Evolutionary conservation across 1,284 basidiomycete species (phyloP), one percentile per base, ranked within the genome.

Genomic region (Inonotus hispidus): DNA sequence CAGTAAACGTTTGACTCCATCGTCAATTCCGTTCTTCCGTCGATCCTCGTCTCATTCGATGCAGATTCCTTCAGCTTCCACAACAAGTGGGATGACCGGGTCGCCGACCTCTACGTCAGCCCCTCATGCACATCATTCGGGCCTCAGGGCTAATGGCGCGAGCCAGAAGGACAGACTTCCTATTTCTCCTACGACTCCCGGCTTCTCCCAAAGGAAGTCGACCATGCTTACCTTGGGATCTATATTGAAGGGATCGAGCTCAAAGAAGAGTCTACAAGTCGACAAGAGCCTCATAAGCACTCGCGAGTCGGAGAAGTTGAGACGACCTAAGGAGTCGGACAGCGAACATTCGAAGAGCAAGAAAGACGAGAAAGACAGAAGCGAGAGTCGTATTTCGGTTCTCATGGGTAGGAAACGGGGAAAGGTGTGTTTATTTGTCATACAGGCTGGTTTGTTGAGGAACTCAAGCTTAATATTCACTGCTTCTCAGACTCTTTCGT

Each of bases 11-110:
- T 83, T 95, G 53, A 96, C 95, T 0, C 95, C 95, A 0, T 95
- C 93, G 14, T 92, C 93, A 7, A 97, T 98, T 65, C 95, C 95
- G 1, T 98, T 98, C 76, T 97, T 97, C 79, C 84, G 93, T 45
- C 88, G 95, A 19, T 92, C 93, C 1, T 94, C 93, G 19, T 95
- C 93, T 1, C 90, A 93, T 67, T 93, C 92, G 1, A 87, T 92
- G 77, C 87, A 91, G 65, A 65, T 71, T 11, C 71, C 71, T 21
- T 68, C 72, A 59, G 70, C 71, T 81, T 53, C 81, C 78, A 53
- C 74, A 39, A 59, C 59, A 25, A 61, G 55, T n/a, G 61, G 54
- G 6, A 52, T 60, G 13, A 70, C 75, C 1, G 68, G 70, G 11
- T 85, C 88, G 7, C 86, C 87, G 14, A 83, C 84, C 10, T 74